These are phyloP conservation scores for Sphagnum magellanicum DNA, from an alignment of 228 moss, liverwort and hornwort species.

Conservation along the genomic window DNA sequence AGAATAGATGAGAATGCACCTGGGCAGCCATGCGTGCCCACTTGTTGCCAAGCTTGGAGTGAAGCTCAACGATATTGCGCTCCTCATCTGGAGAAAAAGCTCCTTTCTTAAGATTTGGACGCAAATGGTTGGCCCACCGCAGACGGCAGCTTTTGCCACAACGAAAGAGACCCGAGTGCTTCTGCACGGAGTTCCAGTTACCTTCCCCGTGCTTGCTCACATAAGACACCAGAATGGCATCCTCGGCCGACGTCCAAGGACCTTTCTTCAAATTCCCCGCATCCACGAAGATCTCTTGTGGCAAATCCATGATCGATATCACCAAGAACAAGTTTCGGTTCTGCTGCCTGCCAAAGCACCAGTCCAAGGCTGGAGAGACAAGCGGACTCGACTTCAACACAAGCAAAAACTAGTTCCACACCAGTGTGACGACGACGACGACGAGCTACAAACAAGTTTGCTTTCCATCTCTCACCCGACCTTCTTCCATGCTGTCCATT, in stretches of 20 bases:
- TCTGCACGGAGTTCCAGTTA: constrained; percentile 99
- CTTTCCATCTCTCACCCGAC: too few species aligned
- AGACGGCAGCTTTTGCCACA: constrained; percentile 98
- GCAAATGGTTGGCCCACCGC: constrained; percentile 98
- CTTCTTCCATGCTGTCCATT: too few species aligned
- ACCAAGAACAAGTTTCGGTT: too few species aligned
- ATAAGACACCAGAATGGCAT: constrained; percentile 78
- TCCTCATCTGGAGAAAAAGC: constrained; percentile 95
- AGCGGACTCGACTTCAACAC: too few species aligned
- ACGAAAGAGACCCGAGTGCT: constrained; percentile 89
- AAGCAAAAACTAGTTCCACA: too few species aligned
- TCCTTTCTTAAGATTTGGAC: constrained; percentile 98
- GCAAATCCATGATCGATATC: constrained; percentile 24
- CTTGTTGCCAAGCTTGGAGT: constrained; percentile 96
- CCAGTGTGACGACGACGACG: too few species aligned
- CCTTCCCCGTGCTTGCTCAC: constrained; percentile 98
- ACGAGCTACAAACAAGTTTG: too few species aligned
- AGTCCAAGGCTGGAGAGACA: too few species aligned
- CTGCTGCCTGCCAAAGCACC: too few species aligned
- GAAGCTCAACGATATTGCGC: constrained; percentile 87
- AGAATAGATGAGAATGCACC: constrained; percentile 26
- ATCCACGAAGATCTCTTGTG: constrained; percentile 65
- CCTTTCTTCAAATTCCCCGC: constrained; percentile 85
- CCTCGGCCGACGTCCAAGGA: constrained; percentile 97
- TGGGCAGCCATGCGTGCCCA: constrained; percentile 99